These are phyloP conservation scores for Chrysanthemum lavandulifolium DNA, from an alignment of 129 eudicot species.

Conservation along the genomic window DNA sequence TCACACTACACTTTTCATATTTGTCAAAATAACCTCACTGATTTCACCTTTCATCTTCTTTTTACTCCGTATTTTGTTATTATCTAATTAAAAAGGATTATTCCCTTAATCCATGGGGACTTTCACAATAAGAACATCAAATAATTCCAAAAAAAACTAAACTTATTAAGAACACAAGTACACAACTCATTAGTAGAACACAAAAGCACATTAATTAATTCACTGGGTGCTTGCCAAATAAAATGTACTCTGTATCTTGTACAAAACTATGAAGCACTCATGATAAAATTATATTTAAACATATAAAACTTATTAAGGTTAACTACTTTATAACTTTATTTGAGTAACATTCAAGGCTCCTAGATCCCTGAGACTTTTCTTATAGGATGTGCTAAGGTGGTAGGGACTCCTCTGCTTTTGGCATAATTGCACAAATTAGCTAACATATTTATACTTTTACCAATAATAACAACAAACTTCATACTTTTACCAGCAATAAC, in stretches of 20 bases:
- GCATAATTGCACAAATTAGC: neutral
- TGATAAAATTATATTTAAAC: neutral
- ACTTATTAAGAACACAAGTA: neutral
- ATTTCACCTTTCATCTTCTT: conserved; percentile 10
- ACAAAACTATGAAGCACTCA: neutral
- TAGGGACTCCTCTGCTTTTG: conserved; percentile 8
- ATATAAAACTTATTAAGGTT: too few species aligned
- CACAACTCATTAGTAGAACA: neutral
- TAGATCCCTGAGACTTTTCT: neutral
- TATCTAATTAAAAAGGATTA: neutral
- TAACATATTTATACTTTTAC: neutral
- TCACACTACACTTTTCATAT: conserved; percentile 2
- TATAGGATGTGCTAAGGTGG: neutral
- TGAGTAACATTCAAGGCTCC: conserved; percentile 14
- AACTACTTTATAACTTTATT: too few species aligned
- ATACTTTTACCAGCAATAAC: neutral
- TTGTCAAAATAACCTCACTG: conserved; percentile 20
- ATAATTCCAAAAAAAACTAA: neutral
- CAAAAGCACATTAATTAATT: too few species aligned
- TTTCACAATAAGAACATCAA: neutral
- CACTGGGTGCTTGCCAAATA: neutral
- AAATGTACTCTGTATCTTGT: neutral
- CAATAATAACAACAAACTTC: neutral
- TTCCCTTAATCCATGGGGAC: neutral
- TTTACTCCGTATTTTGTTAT: neutral